These are phyloP conservation scores for Nicotiana otophora DNA, from an alignment of 257 asterid species.

Conservation along the genomic window DNA sequence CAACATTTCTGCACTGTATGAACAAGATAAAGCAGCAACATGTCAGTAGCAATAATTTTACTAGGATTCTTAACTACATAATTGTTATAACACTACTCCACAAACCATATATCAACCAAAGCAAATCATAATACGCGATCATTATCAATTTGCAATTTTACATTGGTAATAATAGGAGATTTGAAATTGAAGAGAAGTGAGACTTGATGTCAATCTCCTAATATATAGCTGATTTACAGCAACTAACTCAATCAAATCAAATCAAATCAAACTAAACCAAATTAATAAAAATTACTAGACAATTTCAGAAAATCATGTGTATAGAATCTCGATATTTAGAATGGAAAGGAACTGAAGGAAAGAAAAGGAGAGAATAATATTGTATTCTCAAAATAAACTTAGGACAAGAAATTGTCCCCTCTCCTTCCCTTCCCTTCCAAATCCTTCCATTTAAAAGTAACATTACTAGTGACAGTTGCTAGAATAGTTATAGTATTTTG, in stretches of 20 bases:
- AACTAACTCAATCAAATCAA: neutral
- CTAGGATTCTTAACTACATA: neutral
- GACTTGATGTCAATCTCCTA: neutral
- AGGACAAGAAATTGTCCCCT: too few relatives aligned
- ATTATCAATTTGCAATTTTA: neutral
- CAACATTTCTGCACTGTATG: conserved; percentile 82
- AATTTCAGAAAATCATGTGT: too few relatives aligned
- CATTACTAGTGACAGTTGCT: too few relatives aligned
- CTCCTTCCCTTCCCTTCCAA: too few relatives aligned
- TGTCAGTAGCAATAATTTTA: neutral
- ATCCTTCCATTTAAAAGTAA: too few relatives aligned
- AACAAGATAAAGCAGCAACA: conserved; percentile 13
- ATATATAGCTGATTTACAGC: neutral
- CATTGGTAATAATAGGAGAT: neutral
- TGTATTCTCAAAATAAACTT: too few relatives aligned
- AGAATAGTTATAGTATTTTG: too few relatives aligned
- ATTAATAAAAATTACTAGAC: too few relatives aligned
- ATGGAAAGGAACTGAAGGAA: too few relatives aligned
- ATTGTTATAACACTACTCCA: neutral
- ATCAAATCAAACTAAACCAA: too few relatives aligned
- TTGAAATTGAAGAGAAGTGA: neutral
- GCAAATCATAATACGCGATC: neutral
- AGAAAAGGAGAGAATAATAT: too few relatives aligned
- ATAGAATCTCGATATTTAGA: too few relatives aligned
- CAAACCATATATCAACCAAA: neutral